Evolutionary conservation across 345 rosid genomes (phyloP), one percentile per base, ranked within the genome.

Genomic region (Odontarrhena argentea): DNA sequence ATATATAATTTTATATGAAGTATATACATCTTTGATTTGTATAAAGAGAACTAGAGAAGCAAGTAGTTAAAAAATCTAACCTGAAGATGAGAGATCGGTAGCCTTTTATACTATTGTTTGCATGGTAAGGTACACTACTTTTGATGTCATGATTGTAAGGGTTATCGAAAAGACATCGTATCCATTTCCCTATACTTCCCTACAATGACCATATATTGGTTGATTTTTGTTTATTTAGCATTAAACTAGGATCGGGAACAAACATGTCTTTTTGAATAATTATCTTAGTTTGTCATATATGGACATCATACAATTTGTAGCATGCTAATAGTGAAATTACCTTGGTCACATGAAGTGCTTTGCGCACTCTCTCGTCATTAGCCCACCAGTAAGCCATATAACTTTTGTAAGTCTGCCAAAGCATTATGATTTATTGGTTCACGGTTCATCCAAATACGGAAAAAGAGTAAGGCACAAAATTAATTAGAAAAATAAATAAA

Each of bases 21-120:
- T 18, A 18, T 18, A 18, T 18, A 18, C 22, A 18, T 18, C 22
- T 18, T 18, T 18, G 22, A 18, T 18, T 61, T 4, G 68, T 60
- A 5, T 15, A 24, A 18, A 18, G 22, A 18, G 22, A 18, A 18
- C 22, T 2, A 34, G 36, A 18, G 22, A 3, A 34, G 36, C 22
- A 34, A 34, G 36, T 34, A 3, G 36, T 3, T 3, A 41, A 41
- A 7, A 9, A 11, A 41, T 41, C 5, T 40, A 1, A 65, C 70
- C 70, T 65, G 50, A 1, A 65, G 14, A 65, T 65, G 40, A 65
- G 61, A 42, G 70, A 65, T 26, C 51, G 32, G 42, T 65, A 65
- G 5, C 70, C 60, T 42, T 30, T 65, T 10, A 52, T 32, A 13
- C 61, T 65, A 9, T 40, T 52, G 9, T 65, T 65, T 13, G 42